Evolutionary conservation across 208 protist species (phyloP).

Genomic region (Crithidia sp.): DNA sequence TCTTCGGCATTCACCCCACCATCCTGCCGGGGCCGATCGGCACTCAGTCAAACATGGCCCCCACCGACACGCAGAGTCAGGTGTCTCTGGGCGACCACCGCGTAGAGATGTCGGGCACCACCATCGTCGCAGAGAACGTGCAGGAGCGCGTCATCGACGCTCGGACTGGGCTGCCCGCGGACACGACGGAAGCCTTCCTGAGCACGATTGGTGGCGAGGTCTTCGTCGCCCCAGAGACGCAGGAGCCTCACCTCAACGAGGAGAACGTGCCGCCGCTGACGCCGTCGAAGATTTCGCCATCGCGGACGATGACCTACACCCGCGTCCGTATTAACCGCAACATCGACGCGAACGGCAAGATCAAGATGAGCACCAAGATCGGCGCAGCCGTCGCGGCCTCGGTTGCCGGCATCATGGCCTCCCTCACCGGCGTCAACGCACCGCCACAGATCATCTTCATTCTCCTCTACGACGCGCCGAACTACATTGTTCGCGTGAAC

Average conservation of each 20-base stretch:
- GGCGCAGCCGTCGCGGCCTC: constrained; percentile 51
- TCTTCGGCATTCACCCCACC: constrained; percentile 26
- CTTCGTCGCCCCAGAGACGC: constrained; percentile 46
- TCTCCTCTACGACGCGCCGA: constrained; percentile 59
- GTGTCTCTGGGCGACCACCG: background rate
- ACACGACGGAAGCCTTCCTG: constrained; percentile 50
- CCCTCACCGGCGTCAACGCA: constrained; percentile 58
- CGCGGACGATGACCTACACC: constrained; percentile 62
- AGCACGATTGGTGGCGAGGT: constrained; percentile 50
- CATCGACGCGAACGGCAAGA: constrained; percentile 62
- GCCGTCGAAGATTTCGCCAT: constrained; percentile 53
- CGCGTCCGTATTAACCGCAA: constrained; percentile 70
- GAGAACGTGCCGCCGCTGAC: constrained; percentile 60
- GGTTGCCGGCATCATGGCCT: constrained; percentile 57
- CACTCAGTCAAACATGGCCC: constrained; percentile 6
- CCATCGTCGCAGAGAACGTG: constrained; percentile 19
- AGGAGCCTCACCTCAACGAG: constrained; percentile 44
- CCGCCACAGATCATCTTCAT: constrained; percentile 73
- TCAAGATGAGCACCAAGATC: constrained; percentile 56
- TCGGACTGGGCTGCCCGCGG: constrained; percentile 39
- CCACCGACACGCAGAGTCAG: background rate
- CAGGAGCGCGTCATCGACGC: constrained; percentile 20
- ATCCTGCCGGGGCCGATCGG: background rate
- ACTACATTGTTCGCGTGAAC: constrained; percentile 68
- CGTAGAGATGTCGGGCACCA: constrained; percentile 14